Evolutionary conservation across 2,329 filamentous ascomycete genomes (phyloP).

Genomic region (Cryphonectria japonica): DNA sequence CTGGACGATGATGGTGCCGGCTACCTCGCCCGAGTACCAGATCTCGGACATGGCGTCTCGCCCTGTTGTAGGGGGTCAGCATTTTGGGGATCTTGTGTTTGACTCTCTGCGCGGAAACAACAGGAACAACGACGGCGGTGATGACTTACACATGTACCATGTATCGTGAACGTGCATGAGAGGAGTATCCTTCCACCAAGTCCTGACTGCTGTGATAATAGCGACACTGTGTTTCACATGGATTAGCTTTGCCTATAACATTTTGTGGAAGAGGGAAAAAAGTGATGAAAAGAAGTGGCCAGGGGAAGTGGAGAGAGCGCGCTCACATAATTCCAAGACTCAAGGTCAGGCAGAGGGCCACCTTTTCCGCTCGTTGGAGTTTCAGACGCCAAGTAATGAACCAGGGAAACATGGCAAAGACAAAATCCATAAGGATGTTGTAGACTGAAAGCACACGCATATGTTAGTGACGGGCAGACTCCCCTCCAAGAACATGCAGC

Average conservation of each 20-base stretch:
- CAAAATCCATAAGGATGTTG: constrained; percentile 58
- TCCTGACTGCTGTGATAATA: constrained; percentile 51
- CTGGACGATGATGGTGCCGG: constrained; percentile 59
- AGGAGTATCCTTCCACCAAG: constrained; percentile 51
- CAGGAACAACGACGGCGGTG: not conserved
- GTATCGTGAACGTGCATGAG: constrained; percentile 47
- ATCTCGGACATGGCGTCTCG: constrained; percentile 50
- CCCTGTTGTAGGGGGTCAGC: constrained; percentile 32
- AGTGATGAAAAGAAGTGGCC: not conserved
- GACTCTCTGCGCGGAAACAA: not conserved
- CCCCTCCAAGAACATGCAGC: too few relatives aligned
- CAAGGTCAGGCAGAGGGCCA: constrained; percentile 54
- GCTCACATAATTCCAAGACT: constrained; percentile 52
- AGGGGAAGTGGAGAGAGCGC: not conserved
- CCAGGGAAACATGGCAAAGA: constrained; percentile 55
- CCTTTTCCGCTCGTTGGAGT: constrained; percentile 52
- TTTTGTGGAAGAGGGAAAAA: too few relatives aligned
- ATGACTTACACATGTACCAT: constrained; percentile 49
- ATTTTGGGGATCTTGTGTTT: not conserved
- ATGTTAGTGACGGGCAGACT: not conserved
- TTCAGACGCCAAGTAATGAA: constrained; percentile 52
- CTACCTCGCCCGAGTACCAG: constrained; percentile 56
- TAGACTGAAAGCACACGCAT: constrained; percentile 43
- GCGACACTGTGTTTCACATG: constrained; percentile 43
- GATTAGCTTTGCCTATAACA: not conserved